Base-by-base conservation (phyloP, 2,329 filamentous ascomycete genomes). In the Rhynchosporium agropyri region DNA sequence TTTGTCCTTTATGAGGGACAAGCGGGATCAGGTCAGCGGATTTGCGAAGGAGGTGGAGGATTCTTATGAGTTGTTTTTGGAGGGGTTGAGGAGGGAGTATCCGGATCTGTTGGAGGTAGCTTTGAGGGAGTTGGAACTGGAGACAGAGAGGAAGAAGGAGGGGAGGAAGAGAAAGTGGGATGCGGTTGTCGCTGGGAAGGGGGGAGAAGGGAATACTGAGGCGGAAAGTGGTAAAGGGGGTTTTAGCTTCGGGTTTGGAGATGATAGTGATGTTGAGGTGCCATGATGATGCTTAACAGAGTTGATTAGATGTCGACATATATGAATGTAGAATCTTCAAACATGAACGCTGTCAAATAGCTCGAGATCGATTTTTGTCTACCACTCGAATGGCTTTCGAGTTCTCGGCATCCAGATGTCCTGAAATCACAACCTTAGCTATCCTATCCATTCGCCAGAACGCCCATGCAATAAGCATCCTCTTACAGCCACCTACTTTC, bases 101-200 rank as follows among this genome's bases (percentile, higher is more conserved):
- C 89, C 92, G 3, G 84, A 87, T 0, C 73, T 92, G n/a, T 77
- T 94, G 29, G 80, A 86, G 49, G 81, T 85, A 65, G 89, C 87
- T 0, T 73, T 92, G 53, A 78, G 80, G 20, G 83, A 90, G 70
- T 73, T 92, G 60, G 86, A 89, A 63, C 31, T 26, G 29, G 28
- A 50, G 31, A 85, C 80, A 69, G 88, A 82, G 9, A 46, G 43
- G 43, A n/a, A 4, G 72, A 79, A 77, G 26, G 81, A 81, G 58
- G 83, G 82, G 3, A 91, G 84, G 75, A 95, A 93, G 78, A 84
- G 92, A 57, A 96, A 89, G 71, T 98, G 94, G 94, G 91, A 96
- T 73, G 83, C 88, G 62, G 83, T 92, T 33, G 88, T 92, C 10
- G 26, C 10, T 26, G 86, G 86, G 63, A 79, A 76, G 42, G 80